Percentiles rank a stretch among this genome's conserved stretches.
Conservation (phyloP, 2,329 filamentous ascomycete species). For the Eutypa lata region DNA sequence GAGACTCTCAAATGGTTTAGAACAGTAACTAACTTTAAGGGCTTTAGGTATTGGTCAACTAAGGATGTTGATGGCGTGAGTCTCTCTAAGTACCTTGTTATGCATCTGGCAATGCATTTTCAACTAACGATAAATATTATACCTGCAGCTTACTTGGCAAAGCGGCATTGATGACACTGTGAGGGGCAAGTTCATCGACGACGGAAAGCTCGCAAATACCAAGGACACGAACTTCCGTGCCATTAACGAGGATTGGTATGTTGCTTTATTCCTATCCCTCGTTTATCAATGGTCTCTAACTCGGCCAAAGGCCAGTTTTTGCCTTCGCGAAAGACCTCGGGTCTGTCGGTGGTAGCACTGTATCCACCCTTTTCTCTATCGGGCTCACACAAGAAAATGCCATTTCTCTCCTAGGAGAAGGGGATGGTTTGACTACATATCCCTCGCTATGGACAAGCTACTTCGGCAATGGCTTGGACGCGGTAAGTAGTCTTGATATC, state of each 20-base stretch:
- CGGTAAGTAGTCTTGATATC: conserved; percentile 35
- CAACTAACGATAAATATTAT: conserved; percentile 10
- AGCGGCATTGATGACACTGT: conserved; percentile 65
- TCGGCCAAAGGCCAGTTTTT: conserved; percentile 65
- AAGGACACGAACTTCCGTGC: conserved; percentile 64
- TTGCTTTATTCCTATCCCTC: conserved; percentile 1
- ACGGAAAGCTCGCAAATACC: conserved; percentile 59
- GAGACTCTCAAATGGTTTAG: too few relatives aligned
- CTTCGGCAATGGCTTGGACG: conserved; percentile 58
- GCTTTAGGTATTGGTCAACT: conserved; percentile 56
- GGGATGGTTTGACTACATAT: conserved; percentile 59
- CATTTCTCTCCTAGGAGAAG: conserved; percentile 69
- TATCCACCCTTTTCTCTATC: conserved; percentile 66
- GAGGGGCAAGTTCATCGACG: conserved; percentile 62
- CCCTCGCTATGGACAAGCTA: conserved; percentile 75
- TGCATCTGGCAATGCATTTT: neutral
- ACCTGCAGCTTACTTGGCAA: conserved; percentile 60
- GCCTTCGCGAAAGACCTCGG: conserved; percentile 66
- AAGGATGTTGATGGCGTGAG: conserved; percentile 47
- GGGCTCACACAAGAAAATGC: conserved; percentile 75
- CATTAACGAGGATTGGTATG: conserved; percentile 59
- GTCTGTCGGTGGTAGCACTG: conserved; percentile 32
- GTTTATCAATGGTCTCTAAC: conserved; percentile 2
- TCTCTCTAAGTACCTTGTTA: conserved; percentile 2
- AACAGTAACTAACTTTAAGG: neutral